A percentile compares a stretch with the other conserved stretches of the same genome.
Evolutionary conservation across 805 yeast genomes (phyloP).

Genomic region (Candida ulmi): DNA sequence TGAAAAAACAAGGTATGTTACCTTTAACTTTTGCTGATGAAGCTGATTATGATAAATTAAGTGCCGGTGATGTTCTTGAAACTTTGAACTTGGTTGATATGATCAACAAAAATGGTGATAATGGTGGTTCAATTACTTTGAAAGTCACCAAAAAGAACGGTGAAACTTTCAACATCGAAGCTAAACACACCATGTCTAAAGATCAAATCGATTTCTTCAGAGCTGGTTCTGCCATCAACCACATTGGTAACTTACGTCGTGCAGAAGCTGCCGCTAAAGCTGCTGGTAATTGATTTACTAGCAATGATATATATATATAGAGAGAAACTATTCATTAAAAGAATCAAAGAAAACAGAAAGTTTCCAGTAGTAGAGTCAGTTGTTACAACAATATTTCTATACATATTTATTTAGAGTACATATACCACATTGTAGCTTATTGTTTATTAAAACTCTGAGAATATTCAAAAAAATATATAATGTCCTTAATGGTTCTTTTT

Average conservation of each 20-base stretch:
- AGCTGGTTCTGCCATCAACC: constrained; percentile 96
- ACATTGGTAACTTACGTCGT: constrained; percentile 61
- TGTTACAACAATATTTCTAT: neutral
- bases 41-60: constrained; percentile 76
- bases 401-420: neutral
- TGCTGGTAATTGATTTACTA: neutral
- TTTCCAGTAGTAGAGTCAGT: no score
- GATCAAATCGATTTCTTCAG: constrained; percentile 95
- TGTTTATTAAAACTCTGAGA: no score
- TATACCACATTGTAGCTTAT: neutral
- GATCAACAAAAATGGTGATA: constrained; percentile 77
- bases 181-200: constrained; percentile 94
- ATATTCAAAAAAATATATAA: neutral
- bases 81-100: constrained; percentile 71
- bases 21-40: constrained; percentile 92
- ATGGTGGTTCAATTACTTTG: constrained; percentile 75
- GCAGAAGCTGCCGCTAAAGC: constrained; percentile 20
- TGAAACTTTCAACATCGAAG: constrained; percentile 56
- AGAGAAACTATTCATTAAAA: no score
- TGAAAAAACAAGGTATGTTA: constrained; percentile 96
- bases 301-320: no score
- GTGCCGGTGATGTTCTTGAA: constrained; percentile 71
- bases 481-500: no score
- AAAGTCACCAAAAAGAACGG: constrained; percentile 75
- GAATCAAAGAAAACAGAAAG: no score